A percentile compares a stretch with the other conserved stretches of the same genome.
These are phyloP conservation scores for Biancaea sappan DNA, from an alignment of 306 rosid genomes.

Conservation along the genomic window DNA sequence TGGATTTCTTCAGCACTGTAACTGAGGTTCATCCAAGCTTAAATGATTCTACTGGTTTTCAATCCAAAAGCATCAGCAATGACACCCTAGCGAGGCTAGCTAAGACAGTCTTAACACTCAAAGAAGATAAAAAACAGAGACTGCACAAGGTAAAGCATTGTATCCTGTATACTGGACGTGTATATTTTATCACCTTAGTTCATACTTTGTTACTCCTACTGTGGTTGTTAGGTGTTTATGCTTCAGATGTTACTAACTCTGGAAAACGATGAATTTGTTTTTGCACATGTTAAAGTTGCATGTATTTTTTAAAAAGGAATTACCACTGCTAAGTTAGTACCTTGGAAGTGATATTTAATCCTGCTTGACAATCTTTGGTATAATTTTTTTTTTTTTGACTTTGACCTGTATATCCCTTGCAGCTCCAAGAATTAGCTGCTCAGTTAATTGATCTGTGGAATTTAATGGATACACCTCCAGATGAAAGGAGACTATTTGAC, in stretches of 20 bases:
- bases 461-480: slow-evolving; percentile 93
- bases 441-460: slow-evolving; percentile 95
- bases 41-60: slow-evolving; percentile 84
- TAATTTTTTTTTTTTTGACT: slow-evolving; percentile 11
- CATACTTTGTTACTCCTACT: slow-evolving; percentile 3
- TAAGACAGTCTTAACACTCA: slow-evolving; percentile 66
- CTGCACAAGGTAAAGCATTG: slow-evolving; percentile 57
- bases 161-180: background rate
- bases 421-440: slow-evolving; percentile 97
- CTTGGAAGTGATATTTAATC: background rate
- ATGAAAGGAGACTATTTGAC: slow-evolving; percentile 86
- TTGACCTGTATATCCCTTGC: slow-evolving; percentile 32
- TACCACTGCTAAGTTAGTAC: slow-evolving; percentile 14
- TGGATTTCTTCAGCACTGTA: slow-evolving; percentile 93
- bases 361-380: background rate
- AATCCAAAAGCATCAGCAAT: slow-evolving; percentile 94
- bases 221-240: background rate
- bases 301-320: background rate
- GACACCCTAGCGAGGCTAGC: slow-evolving; percentile 80
- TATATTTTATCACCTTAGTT: slow-evolving; percentile 16
- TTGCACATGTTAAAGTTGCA: background rate
- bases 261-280: background rate
- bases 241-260: slow-evolving; percentile 1
- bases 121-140: slow-evolving; percentile 79
- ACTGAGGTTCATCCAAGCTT: slow-evolving; percentile 99